Base-by-base conservation (phyloP, 2,329 filamentous ascomycete species). In the Phialophora macrospora region DNA sequence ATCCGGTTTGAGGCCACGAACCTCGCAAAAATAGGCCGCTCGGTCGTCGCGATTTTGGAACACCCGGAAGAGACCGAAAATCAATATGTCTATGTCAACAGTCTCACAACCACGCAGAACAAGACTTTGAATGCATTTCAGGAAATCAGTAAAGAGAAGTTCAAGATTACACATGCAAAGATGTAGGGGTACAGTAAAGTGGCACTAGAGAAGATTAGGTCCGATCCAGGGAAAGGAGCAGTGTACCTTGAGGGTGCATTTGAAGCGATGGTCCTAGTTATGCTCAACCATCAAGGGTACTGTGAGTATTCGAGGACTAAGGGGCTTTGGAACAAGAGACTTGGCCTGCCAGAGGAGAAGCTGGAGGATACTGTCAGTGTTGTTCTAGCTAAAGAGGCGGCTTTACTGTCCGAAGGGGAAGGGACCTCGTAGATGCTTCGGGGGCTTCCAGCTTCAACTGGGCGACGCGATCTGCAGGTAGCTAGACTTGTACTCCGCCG, bases 71-170 rank as follows among this genome's bases (percentile, higher is more conserved):
- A 81, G 64, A 88, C 85, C 0, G 81, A 79, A 41, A 89, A 90
- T 73, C 80, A 83, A 66, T 85, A 87, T 73, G 74, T 90, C 32
- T 81, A 81, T 58, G 76, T 89, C 17, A 82, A 85, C 2, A 87
- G 83, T 0, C 85, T 88, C 70, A 82, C 82, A 32, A 81, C 83
- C 0, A 82, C 83, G 1, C 87, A 89, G 75, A 84, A 84, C 20
- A 80, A 89, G 68, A 75, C 90, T 1, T 72, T 89, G 1, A 74
- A 77, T 12, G 73, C 80, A 0, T 76, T 85, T 2, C 85, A 90
- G 75, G 81, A 83, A 63, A 76, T 80, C 11, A 84, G 83, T 0
- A 82, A 81, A 1, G 72, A 76, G 20, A 83, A 83, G 66, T 88
- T 82, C 80, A 77, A 79, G 0, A 77, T 87, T 1, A 80, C 77